Conservation (phyloP, 2,329 filamentous ascomycete species). For the Penicillium sp. region DNA sequence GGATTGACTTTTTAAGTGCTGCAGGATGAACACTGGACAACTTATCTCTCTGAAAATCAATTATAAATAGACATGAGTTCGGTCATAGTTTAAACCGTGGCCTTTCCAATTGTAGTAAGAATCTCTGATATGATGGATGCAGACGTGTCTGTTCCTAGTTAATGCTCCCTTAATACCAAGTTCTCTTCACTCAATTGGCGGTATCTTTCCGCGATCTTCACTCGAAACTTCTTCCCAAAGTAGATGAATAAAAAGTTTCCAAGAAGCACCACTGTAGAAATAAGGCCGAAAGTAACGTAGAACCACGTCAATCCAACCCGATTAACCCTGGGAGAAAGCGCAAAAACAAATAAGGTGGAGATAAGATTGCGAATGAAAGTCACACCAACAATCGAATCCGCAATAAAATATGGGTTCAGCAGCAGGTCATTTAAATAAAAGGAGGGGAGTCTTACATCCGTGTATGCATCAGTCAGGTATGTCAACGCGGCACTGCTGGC, state of each 20-base stretch:
- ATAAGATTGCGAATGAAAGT: slow-evolving; percentile 49
- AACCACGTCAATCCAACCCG: slow-evolving; percentile 42
- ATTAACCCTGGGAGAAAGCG: slow-evolving; percentile 42
- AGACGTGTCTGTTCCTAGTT: not conserved
- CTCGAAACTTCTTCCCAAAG: slow-evolving; percentile 36
- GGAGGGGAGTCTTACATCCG: slow-evolving; percentile 22
- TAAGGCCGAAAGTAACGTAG: slow-evolving; percentile 41
- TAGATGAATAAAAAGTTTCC: slow-evolving; percentile 19
- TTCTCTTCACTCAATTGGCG: slow-evolving; percentile 31
- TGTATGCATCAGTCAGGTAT: slow-evolving; percentile 32
- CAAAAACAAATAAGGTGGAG: slow-evolving; percentile 49
- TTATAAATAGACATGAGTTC: no score
- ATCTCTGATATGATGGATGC: not conserved
- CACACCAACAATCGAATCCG: slow-evolving; percentile 48
- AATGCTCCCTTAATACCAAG: not conserved
- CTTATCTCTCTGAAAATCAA: not conserved
- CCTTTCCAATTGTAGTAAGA: not conserved
- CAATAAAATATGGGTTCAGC: slow-evolving; percentile 34
- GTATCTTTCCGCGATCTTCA: slow-evolving; percentile 33
- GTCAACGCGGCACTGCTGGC: slow-evolving; percentile 27
- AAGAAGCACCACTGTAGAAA: slow-evolving; percentile 27
- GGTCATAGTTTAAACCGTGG: not conserved
- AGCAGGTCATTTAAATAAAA: not conserved
- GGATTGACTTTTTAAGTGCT: not conserved
- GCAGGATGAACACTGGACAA: not conserved